A percentile compares a stretch with the other conserved stretches of the same genome.
Conservation (phyloP, 2,329 filamentous ascomycete species). For the Fusarium humuli region DNA sequence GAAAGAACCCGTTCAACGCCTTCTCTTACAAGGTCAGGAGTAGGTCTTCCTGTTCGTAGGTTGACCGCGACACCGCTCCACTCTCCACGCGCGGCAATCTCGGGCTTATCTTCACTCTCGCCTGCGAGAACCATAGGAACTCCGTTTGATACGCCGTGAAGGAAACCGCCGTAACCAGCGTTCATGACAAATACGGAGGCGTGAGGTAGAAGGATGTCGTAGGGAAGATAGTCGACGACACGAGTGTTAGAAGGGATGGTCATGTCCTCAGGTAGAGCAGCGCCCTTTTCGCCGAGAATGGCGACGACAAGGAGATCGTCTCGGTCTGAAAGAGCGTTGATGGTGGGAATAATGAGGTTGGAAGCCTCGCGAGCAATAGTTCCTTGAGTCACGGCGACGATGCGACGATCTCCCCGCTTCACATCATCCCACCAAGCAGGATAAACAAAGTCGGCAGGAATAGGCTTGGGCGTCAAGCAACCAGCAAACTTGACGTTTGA, state of each 20-base stretch:
- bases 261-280: slow-evolving; percentile 41
- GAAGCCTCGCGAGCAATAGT: slow-evolving; percentile 55
- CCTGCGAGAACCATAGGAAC: slow-evolving; percentile 62
- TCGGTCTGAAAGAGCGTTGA: slow-evolving; percentile 55
- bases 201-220: slow-evolving; percentile 59
- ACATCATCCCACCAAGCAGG: slow-evolving; percentile 62
- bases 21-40: slow-evolving; percentile 42
- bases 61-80: slow-evolving; percentile 60
- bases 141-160: slow-evolving; percentile 58
- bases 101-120: slow-evolving; percentile 55
- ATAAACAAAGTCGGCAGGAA: slow-evolving; percentile 46
- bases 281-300: slow-evolving; percentile 47
- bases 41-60: slow-evolving; percentile 52
- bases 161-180: slow-evolving; percentile 61
- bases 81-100: slow-evolving; percentile 56
- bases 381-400: slow-evolving; percentile 62
- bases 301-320: slow-evolving; percentile 54
- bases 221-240: slow-evolving; percentile 61
- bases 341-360: slow-evolving; percentile 59
- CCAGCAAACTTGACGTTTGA: slow-evolving; percentile 58
- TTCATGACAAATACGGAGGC: slow-evolving; percentile 61
- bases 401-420: slow-evolving; percentile 49
- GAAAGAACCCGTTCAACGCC: slow-evolving; percentile 50
- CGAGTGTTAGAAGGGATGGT: slow-evolving; percentile 56
- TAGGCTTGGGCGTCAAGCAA: slow-evolving; percentile 50